Evolutionary conservation across 495 filamentous ascomycete genomes (phyloP), one percentile per base, ranked within the genome.

Genomic region (Trichocladium antarcticum): DNA sequence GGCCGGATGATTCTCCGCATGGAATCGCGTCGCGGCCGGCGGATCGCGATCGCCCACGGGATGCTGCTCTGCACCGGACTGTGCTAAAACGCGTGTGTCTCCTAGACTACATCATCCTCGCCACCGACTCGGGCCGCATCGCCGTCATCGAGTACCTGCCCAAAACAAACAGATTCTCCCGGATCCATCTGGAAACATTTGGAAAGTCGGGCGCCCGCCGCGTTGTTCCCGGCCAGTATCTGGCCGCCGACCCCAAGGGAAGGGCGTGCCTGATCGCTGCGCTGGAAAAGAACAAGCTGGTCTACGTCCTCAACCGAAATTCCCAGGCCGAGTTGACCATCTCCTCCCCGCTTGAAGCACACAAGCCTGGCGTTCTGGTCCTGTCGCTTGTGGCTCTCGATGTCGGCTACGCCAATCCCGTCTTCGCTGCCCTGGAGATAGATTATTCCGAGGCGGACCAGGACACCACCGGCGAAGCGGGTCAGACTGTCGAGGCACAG

Each of bases 271-370:
- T 99, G 56, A 87, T 96, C 42, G 86, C 93, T 6, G 87, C 88
- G 8, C 75, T 92, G 49, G 93, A 99, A 68, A 99, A 99, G 79
- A 97, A 97, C 68, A 97, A 97, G 70, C 84, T 99, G 56, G 93
- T 97, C 61, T 99, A 97, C 67, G 90, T 97, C 60, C 75, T 99
- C 46, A 96, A 96, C 69, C 84, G 93, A 34, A 94, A 95, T 68
- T 78, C 88, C 32, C 86, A 95, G 68, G 88, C 86, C 28, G 88
- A 95, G 62, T 76, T 97, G 59, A 92, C 88, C 21, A 97, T 97
- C 34, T 99, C 93, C 6, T 96, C 89, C 14, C 90, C 93, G 1
- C 72, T 97, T n/a, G 93, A 97, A 68, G 93, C 93, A 6, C 92
- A 97, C 67, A 93, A 89, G 65, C 79, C 87, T n/a, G 89, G 94